Evolutionary conservation across 495 filamentous ascomycete species (phyloP).

Genomic region (Hypoxylon perforatum): DNA sequence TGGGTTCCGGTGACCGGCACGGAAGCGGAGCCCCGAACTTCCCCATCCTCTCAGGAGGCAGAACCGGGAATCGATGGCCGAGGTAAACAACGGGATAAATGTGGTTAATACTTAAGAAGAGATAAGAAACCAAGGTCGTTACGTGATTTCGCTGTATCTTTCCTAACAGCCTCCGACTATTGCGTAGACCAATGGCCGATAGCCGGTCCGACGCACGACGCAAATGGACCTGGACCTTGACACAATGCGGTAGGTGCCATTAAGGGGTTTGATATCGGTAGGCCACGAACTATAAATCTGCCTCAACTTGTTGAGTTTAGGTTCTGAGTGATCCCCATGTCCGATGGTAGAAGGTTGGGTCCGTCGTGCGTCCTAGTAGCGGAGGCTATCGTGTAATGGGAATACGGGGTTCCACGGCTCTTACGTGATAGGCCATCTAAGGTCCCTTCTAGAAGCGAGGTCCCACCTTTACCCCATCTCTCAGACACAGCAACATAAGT

Average conservation of each 20-base stretch:
- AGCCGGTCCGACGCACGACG: too few relatives aligned
- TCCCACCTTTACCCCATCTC: too few relatives aligned
- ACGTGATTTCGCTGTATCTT: too few relatives aligned
- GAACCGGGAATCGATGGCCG: conserved; percentile 6
- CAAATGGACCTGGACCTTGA: too few relatives aligned
- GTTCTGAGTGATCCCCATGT: not conserved
- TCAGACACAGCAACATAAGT: too few relatives aligned
- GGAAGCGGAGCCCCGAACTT: conserved; percentile 31
- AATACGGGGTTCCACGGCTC: not conserved
- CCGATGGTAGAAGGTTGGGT: not conserved
- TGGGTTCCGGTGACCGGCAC: conserved; percentile 23
- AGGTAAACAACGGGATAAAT: conserved; percentile 21
- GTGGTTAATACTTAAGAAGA: conserved; percentile 6
- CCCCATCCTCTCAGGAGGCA: conserved; percentile 21
- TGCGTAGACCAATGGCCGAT: too few relatives aligned
- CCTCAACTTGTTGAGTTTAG: not conserved
- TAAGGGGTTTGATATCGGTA: too few relatives aligned
- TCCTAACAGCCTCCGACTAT: too few relatives aligned
- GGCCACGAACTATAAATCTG: not conserved
- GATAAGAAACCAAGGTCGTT: too few relatives aligned
- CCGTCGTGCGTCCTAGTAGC: conserved; percentile 13
- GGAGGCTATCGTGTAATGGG: conserved; percentile 21
- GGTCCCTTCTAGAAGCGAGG: not conserved
- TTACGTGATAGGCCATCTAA: conserved; percentile 1
- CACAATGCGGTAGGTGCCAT: too few relatives aligned